A percentile compares a stretch with the other conserved stretches of the same genome.
Evolutionary conservation across 768 basidiomycete genomes (phyloP).

Genomic region (Lentinula sp.): DNA sequence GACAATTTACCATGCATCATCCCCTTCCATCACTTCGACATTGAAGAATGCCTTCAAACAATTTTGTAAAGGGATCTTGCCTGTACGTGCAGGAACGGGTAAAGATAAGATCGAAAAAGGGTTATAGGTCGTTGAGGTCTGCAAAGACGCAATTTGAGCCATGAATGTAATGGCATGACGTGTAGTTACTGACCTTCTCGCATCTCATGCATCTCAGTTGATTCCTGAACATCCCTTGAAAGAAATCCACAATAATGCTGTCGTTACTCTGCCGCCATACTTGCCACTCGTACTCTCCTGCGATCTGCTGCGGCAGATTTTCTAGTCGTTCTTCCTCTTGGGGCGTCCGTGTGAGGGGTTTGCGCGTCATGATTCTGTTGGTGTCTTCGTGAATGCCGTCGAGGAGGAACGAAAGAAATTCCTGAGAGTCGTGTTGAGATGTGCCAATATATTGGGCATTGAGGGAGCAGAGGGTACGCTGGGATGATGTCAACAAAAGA

Average conservation of each 20-base stretch:
- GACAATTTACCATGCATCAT: slow-evolving; percentile 80
- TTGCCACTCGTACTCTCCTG: slow-evolving; percentile 90
- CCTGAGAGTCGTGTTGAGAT: slow-evolving; percentile 97
- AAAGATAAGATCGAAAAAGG: slow-evolving; percentile 92
- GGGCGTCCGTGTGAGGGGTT: slow-evolving; percentile 55
- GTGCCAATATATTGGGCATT: slow-evolving; percentile 72
- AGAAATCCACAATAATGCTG: slow-evolving; percentile 91
- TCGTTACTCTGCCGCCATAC: slow-evolving; percentile 88
- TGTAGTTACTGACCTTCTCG: slow-evolving; percentile 51
- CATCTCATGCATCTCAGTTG: slow-evolving; percentile 87
- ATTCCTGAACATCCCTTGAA: slow-evolving; percentile 96
- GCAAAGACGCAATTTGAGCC: background rate
- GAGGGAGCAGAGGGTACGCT: slow-evolving; percentile 45
- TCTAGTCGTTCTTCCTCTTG: slow-evolving; percentile 88
- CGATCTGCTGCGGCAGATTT: slow-evolving; percentile 77
- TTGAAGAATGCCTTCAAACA: slow-evolving; percentile 90
- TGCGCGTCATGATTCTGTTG: slow-evolving; percentile 75
- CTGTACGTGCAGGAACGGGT: slow-evolving; percentile 69
- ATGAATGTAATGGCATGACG: too few relatives aligned
- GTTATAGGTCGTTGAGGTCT: slow-evolving; percentile 98
- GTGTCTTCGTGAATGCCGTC: slow-evolving; percentile 90
- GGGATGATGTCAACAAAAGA: background rate
- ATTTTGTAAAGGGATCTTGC: slow-evolving; percentile 64
- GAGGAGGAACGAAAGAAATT: slow-evolving; percentile 90
- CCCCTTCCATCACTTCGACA: slow-evolving; percentile 85